Percentiles rank a stretch among this genome's conserved stretches.
phyloP scores from a whole-genome alignment of 2,329 filamentous ascomycete genomes.

The Eurotiales sp. region DNA sequence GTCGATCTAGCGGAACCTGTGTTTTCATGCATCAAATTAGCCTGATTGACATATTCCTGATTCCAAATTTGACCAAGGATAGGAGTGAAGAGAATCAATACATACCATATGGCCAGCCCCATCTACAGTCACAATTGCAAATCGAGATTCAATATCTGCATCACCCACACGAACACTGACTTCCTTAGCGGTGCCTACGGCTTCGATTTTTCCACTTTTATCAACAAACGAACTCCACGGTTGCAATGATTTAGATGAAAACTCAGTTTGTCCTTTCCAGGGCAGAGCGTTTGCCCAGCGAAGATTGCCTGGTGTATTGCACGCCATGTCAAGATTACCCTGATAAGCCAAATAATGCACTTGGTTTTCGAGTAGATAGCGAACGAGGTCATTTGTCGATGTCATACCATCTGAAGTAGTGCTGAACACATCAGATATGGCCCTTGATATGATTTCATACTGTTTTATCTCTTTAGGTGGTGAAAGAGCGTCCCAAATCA shows the following conservation, averaged over 20 bases:
- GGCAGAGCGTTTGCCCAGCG: conserved; percentile 18
- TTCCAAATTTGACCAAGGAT: too few species aligned
- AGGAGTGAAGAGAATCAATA: background rate
- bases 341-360: conserved; percentile 40
- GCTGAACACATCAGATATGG: background rate
- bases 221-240: conserved; percentile 18
- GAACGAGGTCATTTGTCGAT: conserved; percentile 18
- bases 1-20: conserved; percentile 17
- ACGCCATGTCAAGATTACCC: conserved; percentile 39
- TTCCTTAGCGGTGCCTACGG: conserved; percentile 18
- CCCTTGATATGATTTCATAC: conserved; percentile 22
- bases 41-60: too few species aligned
- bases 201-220: conserved; percentile 5
- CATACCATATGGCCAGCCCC: conserved; percentile 41
- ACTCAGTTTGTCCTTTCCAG: conserved; percentile 22
- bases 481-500: conserved; percentile 29
- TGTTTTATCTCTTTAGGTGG: conserved; percentile 30
- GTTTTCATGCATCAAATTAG: too few species aligned
- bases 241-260: conserved; percentile 15
- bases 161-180: conserved; percentile 12
- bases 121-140: conserved; percentile 28
- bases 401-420: background rate
- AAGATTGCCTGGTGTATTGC: conserved; percentile 38
- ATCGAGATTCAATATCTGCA: conserved; percentile 12
- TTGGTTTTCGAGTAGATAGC: conserved; percentile 32